Evolutionary conservation across 2,329 filamentous ascomycete species (phyloP).

Genomic region (Colletotrichum sidae): DNA sequence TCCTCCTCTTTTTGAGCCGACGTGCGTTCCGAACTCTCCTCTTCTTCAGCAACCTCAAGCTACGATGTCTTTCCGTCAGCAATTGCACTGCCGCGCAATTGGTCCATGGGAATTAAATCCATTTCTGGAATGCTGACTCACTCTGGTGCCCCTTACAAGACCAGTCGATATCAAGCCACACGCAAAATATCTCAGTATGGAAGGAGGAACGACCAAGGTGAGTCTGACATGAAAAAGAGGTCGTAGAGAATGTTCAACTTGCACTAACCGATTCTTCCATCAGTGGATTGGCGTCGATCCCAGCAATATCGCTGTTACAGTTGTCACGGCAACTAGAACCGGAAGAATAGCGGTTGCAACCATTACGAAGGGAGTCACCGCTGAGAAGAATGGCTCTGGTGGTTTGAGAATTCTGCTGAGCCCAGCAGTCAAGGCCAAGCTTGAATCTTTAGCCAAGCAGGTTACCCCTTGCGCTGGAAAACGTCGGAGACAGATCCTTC

Average conservation of each 20-base stretch:
- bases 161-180: no score
- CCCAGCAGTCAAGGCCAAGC: background rate
- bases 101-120: no score
- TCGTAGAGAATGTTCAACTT: no score
- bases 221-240: no score
- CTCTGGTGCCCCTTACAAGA: no score
- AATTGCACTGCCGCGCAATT: no score
- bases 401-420: background rate
- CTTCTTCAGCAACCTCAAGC: no score
- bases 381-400: background rate
- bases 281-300: background rate
- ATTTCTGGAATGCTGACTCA: rapidly evolving
- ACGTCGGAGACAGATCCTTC: background rate
- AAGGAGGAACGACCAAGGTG: no score
- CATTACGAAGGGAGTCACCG: background rate
- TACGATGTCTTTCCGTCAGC: no score
- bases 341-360: background rate
- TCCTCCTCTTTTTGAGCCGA: no score
- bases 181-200: no score
- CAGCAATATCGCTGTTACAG: background rate
- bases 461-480: conserved; percentile 1
- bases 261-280: rapidly evolving
- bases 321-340: background rate
- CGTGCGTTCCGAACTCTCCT: no score
- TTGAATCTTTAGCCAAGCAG: background rate